Evolutionary conservation across 768 basidiomycete genomes (phyloP), one percentile per base, ranked within the genome.

Genomic region (Auriscalpium microsporum): DNA sequence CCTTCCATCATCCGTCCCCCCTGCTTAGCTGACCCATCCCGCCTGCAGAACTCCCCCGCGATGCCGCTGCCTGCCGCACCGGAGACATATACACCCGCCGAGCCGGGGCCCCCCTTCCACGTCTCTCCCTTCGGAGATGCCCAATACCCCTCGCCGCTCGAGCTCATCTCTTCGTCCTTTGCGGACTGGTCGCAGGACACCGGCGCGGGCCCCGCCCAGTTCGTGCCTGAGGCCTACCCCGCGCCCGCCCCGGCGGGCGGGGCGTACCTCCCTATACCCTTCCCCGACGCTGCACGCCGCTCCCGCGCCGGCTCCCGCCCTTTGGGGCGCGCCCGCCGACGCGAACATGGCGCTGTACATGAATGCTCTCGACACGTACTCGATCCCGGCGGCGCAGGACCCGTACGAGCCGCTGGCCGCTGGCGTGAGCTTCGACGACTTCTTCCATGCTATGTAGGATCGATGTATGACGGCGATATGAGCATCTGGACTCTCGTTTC

Each of bases 181-280:
- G 16, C 36, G 1, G 56, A 53, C 47, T 57, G 58, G 58, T 46
- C 48, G 4, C 46, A 55, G 10, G 56, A 23, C 35, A 21, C 50
- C 38, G 38, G 54, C 33, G 34, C 38, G 46, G 48, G 10, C 5
- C 17, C 50, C 11, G n/a, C 47, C 10, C 55, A 28, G 10, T 47
- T 48, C 35, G 52, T 36, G 50, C 52, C 55, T 5, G 50, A 38
- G 16, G 50, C 52, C 48, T 52, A 50, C 48, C 56, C 36, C 23
- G 45, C 19, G 33, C 40, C 37, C 52, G 56, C 52, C 23, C n/a
- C 35, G 33, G 45, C 57, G 16, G 56, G 52, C 48, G 51, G 51
- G 52, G 10, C 51, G 19, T 48, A 45, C 45, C 45, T 53, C 11
- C 48, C 52, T 44, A 57, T 59, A 59, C 58, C 58, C 56, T 53